Evolutionary conservation across 192 early-diverging fungal species (phyloP).

Genomic region (Umbelopsis ramanniana): DNA sequence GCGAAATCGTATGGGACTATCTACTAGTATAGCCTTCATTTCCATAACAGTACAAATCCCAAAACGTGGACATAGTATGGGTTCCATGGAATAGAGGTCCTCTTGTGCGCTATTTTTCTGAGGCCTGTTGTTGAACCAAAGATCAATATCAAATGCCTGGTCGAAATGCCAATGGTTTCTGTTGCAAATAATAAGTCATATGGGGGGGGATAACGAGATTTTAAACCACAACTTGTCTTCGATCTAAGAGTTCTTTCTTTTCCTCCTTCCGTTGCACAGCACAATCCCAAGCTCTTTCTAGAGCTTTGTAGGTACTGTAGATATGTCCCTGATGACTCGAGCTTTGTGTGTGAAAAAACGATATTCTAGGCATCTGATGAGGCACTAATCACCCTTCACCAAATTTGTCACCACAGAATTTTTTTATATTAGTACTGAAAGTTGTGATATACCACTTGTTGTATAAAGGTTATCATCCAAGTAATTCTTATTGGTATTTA

Average conservation of each 20-base stretch:
- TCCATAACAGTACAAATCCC: not conserved
- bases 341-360: not conserved
- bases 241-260: not conserved
- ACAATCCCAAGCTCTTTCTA: not conserved
- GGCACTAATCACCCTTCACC: not conserved
- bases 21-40: not conserved
- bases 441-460: not conserved
- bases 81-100: not conserved
- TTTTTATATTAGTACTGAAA: not conserved
- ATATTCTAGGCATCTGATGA: not conserved
- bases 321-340: not conserved
- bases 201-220: not conserved
- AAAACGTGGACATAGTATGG: conserved; percentile 2
- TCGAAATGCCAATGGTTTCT: conserved; percentile 8
- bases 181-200: not conserved
- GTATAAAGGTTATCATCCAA: not conserved
- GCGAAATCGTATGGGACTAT: not conserved
- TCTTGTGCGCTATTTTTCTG: not conserved
- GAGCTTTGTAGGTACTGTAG: not conserved
- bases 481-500: not conserved
- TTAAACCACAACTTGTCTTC: not conserved
- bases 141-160: not conserved
- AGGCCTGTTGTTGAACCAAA: not conserved
- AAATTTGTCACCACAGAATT: not conserved
- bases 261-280: not conserved